Evolutionary conservation across 148 eudicot species (phyloP).

Genomic region (Cornus florida): DNA sequence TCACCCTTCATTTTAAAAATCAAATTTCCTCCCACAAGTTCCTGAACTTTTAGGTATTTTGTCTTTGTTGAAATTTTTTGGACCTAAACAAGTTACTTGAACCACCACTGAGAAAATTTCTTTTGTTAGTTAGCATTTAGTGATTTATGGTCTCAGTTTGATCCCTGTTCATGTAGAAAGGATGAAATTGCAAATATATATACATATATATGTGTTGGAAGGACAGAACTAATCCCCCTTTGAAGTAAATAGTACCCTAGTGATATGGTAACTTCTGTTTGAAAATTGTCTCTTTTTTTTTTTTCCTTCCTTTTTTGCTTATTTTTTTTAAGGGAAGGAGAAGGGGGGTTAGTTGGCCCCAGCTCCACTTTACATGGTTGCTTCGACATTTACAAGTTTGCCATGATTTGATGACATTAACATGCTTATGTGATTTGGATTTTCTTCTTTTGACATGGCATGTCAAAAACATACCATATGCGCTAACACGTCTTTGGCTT

Average conservation of each 20-base stretch:
- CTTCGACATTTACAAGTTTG: not conserved
- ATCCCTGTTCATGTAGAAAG: not conserved
- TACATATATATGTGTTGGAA: not conserved
- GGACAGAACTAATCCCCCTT: not conserved
- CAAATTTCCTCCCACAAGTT: too few species aligned
- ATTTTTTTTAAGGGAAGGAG: too few species aligned
- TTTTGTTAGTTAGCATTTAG: not conserved
- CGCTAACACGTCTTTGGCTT: slow-evolving; percentile 12
- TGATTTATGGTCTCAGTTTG: not conserved
- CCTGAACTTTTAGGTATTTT: too few species aligned
- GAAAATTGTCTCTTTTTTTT: too few species aligned
- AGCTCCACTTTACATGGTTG: not conserved
- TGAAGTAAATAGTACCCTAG: not conserved
- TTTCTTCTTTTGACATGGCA: not conserved
- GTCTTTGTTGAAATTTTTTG: too few species aligned
- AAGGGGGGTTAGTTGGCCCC: not conserved
- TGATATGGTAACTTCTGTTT: not conserved
- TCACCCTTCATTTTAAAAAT: too few species aligned
- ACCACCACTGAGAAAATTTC: not conserved
- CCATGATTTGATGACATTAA: not conserved
- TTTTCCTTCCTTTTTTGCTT: too few species aligned
- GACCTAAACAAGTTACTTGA: too few species aligned
- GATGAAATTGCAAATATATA: not conserved
- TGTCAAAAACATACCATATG: not conserved
- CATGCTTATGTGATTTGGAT: not conserved